Base-by-base conservation (phyloP, 2,329 filamentous ascomycete genomes). In the Nannizziopsis barbatae region DNA sequence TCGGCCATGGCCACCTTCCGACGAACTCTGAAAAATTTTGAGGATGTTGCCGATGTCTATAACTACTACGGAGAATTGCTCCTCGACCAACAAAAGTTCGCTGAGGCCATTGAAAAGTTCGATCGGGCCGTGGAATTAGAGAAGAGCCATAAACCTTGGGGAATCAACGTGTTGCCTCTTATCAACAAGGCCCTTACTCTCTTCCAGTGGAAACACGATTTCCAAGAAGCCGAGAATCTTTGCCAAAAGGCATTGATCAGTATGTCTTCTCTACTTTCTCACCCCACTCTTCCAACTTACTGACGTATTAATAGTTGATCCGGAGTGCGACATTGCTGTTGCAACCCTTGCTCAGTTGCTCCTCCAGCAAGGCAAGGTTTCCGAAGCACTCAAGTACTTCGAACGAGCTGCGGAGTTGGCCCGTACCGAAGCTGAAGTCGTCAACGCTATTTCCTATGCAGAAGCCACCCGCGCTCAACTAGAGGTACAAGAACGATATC, bases 11-110 rank as follows among this genome's bases (percentile, higher is more conserved):
- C 92, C 32, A 98, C 92, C 5, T 96, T 98, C 81, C 81, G 90
- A 59, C 79, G 89, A 55, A 95, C 88, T 69, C 89, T 95, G 68
- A 98, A 96, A 82, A 95, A 95, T 72, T 98, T 98, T 64, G 85
- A 88, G 62, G 86, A 90, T 64, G 86, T 94, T 9, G 89, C 90
- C 5, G 92, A 98, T 63, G 92, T 96, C 36, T 98, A 96, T 77
- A 98, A 98, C 77, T 98, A 98, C 78, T 96, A 95, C 62, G 92
- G 92, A 61, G 92, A 98, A 73, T 77, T 98, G 49, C 77, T 98
- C 50, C 81, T 98, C 47, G 92, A 98, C 73, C 92, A 96, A 74
- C 83, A 87, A 69, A 95, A 95, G 69, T 96, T 83, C 70, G 75
- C 86, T 51, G 90, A 98, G 66, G 92, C 92, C 20, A 88, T 98